These are phyloP conservation scores for Pseudopithomyces chartarum DNA, from an alignment of 2,329 filamentous ascomycete genomes.

Conservation along the genomic window DNA sequence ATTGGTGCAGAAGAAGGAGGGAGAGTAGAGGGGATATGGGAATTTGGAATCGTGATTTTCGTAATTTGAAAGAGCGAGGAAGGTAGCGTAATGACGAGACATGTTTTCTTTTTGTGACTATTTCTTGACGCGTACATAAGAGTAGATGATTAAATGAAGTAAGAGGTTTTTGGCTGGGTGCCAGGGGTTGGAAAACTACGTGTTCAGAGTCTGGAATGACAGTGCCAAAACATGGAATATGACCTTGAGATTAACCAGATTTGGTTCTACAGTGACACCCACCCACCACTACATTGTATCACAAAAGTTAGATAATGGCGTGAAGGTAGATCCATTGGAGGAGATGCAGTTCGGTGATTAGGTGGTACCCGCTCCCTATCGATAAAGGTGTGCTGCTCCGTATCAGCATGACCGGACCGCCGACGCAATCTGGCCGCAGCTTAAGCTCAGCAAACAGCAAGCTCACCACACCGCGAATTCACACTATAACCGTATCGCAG, in stretches of 20 bases:
- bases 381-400: constrained; percentile 15
- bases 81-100: neutral
- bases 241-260: no score
- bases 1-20: constrained; percentile 54
- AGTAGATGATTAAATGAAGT: no score
- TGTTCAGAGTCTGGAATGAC: neutral
- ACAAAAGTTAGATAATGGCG: no score
- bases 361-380: neutral
- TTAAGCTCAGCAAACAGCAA: constrained; percentile 27
- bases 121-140: no score
- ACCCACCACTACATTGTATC: no score
- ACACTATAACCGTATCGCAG: constrained; percentile 14
- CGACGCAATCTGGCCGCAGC: constrained; percentile 40
- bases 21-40: neutral
- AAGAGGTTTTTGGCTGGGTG: no score
- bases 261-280: no score
- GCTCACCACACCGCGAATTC: constrained; percentile 20
- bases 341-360: constrained; percentile 3
- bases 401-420: constrained; percentile 34
- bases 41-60: no score
- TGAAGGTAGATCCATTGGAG: no score
- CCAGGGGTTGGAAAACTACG: no score
- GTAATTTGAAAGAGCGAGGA: neutral
- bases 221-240: no score
- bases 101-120: no score